A percentile compares a stretch with the other conserved stretches of the same genome.
Conservation (phyloP, 495 filamentous ascomycete species). For the Amniculicola lignicola region DNA sequence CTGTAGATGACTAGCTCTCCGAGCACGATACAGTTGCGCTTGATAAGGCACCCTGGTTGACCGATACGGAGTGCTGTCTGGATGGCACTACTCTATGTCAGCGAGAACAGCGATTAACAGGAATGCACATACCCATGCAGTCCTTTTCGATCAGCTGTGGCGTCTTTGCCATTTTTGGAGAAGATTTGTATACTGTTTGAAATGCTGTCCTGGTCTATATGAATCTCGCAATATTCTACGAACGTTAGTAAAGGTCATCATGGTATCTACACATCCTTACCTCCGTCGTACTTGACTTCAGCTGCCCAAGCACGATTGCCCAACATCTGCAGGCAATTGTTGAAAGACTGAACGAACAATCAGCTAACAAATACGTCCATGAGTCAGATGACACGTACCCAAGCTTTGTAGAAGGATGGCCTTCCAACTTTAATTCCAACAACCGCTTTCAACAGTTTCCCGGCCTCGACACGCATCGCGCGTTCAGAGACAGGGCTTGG, state of each 20-base stretch:
- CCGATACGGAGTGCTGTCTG: slow-evolving; percentile 58
- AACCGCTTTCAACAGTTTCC: slow-evolving; percentile 55
- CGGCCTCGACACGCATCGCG: slow-evolving; percentile 42
- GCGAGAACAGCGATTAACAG: no score
- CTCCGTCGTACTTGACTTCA: slow-evolving; percentile 79
- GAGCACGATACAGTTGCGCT: slow-evolving; percentile 68
- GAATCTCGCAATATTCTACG: slow-evolving; percentile 77
- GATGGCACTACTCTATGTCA: no score
- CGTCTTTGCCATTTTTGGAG: slow-evolving; percentile 88
- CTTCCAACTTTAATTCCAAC: slow-evolving; percentile 73
- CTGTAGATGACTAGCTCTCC: slow-evolving; percentile 79
- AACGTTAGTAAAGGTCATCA: slow-evolving; percentile 1
- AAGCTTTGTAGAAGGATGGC: slow-evolving; percentile 68
- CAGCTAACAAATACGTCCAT: no score
- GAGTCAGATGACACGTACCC: slow-evolving; percentile 40
- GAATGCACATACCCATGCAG: no score
- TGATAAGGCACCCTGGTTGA: slow-evolving; percentile 53
- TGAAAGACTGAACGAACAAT: slow-evolving; percentile 64
- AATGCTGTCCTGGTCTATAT: slow-evolving; percentile 63
- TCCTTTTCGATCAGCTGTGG: slow-evolving; percentile 63
- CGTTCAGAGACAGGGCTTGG: slow-evolving; percentile 43
- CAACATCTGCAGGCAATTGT: slow-evolving; percentile 66
- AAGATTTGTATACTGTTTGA: slow-evolving; percentile 69
- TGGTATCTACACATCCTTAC: slow-evolving; percentile 5
- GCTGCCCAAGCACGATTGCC: slow-evolving; percentile 61